A percentile compares a stretch with the other conserved stretches of the same genome.
Conservation (phyloP, 495 filamentous ascomycete genomes). For the Pyronema omphalodes region DNA sequence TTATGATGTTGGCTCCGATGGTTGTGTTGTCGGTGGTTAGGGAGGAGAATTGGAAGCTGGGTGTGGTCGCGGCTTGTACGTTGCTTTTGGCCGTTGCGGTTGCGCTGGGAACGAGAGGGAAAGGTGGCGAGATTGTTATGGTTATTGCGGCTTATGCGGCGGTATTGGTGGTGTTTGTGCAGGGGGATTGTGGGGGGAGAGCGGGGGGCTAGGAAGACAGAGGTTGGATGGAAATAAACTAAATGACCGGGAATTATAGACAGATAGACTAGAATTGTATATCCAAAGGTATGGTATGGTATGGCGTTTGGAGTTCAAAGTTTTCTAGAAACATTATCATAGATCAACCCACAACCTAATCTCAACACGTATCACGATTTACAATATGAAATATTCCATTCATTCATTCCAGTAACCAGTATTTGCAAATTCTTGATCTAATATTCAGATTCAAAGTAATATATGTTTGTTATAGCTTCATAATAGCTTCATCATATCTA, state of each 20-base stretch:
- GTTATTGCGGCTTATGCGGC: conserved; percentile 21
- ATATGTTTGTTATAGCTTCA: no score
- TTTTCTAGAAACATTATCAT: no score
- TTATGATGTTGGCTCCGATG: conserved; percentile 19
- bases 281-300: no score
- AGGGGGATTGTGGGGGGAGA: conserved; percentile 1
- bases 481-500: no score
- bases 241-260: not conserved
- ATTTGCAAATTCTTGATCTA: no score
- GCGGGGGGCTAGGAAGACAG: not conserved
- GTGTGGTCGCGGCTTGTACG: conserved; percentile 15
- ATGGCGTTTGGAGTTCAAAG: no score
- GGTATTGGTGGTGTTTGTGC: conserved; percentile 22
- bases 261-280: no score
- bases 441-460: no score
- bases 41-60: conserved; percentile 16
- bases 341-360: no score
- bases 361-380: no score
- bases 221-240: not conserved
- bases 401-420: no score
- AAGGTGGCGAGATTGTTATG: conserved; percentile 20
- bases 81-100: conserved; percentile 12
- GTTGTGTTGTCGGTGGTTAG: conserved; percentile 14
- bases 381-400: no score
- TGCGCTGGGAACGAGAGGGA: conserved; percentile 15